A percentile compares a stretch with the other conserved stretches of the same genome.
Conservation (phyloP, 306 rosid species). For the Pyrus pyrifolia region DNA sequence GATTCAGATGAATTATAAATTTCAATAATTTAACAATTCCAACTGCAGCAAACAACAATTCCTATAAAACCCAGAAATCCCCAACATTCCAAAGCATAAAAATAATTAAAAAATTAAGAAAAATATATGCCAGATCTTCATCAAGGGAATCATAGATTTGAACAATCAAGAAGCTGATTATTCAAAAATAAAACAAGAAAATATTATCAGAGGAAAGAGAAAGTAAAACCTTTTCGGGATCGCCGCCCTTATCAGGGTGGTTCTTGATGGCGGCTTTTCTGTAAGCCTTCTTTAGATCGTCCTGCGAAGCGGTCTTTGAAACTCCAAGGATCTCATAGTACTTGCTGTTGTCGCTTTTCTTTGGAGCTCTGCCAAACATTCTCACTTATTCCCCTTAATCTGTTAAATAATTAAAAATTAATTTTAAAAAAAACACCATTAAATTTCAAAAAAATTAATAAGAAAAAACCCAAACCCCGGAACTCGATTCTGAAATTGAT, state of each 20-base stretch:
- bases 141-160: not conserved
- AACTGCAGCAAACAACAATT: not conserved
- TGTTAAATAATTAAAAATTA: not conserved
- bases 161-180: not conserved
- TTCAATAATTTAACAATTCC: not conserved
- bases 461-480: not conserved
- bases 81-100: not conserved
- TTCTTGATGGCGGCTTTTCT: conserved; percentile 52
- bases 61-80: not conserved
- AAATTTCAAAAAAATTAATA: not conserved
- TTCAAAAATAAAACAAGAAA: not conserved
- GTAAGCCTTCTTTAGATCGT: conserved; percentile 56
- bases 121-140: not conserved
- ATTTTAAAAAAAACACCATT: not conserved
- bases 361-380: conserved; percentile 51
- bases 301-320: conserved; percentile 45
- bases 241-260: conserved; percentile 56
- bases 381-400: conserved; percentile 5
- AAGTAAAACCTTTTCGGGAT: conserved; percentile 40
- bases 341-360: conserved; percentile 49
- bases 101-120: no score
- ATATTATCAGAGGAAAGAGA: no score
- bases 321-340: conserved; percentile 52
- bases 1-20: no score
- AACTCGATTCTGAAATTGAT: not conserved